Base-by-base conservation (phyloP, 2,329 filamentous ascomycete species). In the Byssochlamys sp. region DNA sequence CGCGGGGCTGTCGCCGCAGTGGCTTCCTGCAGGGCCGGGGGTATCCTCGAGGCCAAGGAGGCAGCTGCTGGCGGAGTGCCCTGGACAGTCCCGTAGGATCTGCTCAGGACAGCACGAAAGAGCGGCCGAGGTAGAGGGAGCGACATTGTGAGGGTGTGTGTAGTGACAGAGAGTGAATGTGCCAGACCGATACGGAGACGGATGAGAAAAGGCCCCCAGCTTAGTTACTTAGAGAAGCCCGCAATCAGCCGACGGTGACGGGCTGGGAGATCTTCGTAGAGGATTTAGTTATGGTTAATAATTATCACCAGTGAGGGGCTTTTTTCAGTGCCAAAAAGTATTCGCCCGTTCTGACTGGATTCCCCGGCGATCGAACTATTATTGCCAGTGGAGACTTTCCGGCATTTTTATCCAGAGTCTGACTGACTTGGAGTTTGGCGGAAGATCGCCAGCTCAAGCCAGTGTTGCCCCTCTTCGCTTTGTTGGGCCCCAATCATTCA, bases 1-100 rank as follows among this genome's bases (percentile, higher is more conserved):
- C 89, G 80, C 11, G 88, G 82, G 52, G 62, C 64, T 4, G 67
- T 68, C 24, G 73, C 71, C 2, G 67, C 63, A 3, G 68, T 69
- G 6, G 73, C 73, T 59, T 74, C 68, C 48, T 69, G 69, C 45
- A 76, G 61, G 1, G 63, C 70, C 14, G 62, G 57, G 11, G 71
- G 67, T 51, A 71, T 68, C n/a, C 62, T 63, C 52, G 63, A 69
- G 54, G 66, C 63, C 28, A 71, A 62, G 2, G 71, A 65, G 28
- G 69, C 66, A 25, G 68, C 63, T 52, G 66, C 67, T 52, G 69
- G 62, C 26, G 59, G 55, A 49, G 71, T 61, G 35, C 68, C 63
- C 54, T 75, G 73, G 28, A 75, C 72, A 31, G 73, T 75, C 60
- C 73, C 72, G 59, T 75, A 75, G 48, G 69, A 70, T 39, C 69